Conservation (phyloP, 305 asterid species). For the Striga hermonthica region DNA sequence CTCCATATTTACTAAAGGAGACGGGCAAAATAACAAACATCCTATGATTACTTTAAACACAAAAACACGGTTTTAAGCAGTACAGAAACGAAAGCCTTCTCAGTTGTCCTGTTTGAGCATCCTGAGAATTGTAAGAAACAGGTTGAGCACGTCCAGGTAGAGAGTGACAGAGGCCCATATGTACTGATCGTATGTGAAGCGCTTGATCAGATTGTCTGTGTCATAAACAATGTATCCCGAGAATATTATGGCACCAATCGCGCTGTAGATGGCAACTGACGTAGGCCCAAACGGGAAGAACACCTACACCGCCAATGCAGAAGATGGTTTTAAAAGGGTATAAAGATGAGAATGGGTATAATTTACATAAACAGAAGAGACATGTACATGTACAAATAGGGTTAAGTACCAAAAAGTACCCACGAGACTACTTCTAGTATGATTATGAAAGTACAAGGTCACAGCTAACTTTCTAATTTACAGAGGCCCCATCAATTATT, state of each 20-base stretch:
- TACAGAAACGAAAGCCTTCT: conserved; percentile 8
- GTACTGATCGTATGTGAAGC: conserved; percentile 85
- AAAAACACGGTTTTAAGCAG: conserved; percentile 25
- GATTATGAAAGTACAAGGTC: too few species aligned
- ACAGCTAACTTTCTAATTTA: too few species aligned
- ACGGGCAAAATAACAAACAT: conserved; percentile 12
- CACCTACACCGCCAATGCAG: conserved; percentile 47
- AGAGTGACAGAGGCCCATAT: conserved; percentile 96
- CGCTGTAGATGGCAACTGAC: conserved; percentile 57
- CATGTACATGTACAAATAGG: neutral
- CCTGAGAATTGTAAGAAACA: conserved; percentile 87
- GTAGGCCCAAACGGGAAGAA: conserved; percentile 89
- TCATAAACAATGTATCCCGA: conserved; percentile 87
- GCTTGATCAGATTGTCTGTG: conserved; percentile 88
- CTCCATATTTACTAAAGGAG: conserved; percentile 25
- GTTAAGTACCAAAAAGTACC: neutral
- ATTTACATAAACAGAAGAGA: neutral
- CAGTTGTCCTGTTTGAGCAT: conserved; percentile 87
- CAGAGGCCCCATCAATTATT: too few species aligned
- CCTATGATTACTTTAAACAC: conserved; percentile 16
- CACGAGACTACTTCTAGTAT: too few species aligned
- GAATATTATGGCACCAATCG: conserved; percentile 76
- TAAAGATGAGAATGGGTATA: neutral
- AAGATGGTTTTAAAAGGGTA: conserved; percentile 27
- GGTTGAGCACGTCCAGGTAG: conserved; percentile 81